Evolutionary conservation across 305 asterid species (phyloP).

Genomic region (Petunia hybrid): DNA sequence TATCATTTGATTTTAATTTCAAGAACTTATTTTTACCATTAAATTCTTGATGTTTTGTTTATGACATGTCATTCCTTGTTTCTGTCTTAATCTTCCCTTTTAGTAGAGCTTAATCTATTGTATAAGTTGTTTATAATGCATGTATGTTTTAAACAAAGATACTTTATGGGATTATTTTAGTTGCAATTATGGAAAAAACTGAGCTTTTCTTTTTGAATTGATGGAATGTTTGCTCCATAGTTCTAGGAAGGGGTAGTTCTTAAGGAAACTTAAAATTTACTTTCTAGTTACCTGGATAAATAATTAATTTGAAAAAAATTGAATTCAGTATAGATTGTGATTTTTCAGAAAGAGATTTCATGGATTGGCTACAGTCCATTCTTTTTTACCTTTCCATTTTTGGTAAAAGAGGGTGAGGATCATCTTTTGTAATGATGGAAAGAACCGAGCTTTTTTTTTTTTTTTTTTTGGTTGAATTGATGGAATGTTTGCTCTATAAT

Average conservation of each 20-base stretch:
- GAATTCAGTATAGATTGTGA: not conserved
- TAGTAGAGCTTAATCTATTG: not conserved
- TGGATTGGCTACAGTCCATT: no score
- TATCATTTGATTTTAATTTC: not conserved
- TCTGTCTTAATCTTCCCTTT: not conserved
- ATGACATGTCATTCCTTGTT: not conserved
- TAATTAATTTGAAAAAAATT: not conserved
- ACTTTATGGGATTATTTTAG: not conserved
- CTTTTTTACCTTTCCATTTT: not conserved
- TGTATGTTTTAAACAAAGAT: not conserved
- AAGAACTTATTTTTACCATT: not conserved
- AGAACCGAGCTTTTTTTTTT: not conserved
- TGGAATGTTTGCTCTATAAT: constrained; percentile 1
- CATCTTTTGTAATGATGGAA: not conserved
- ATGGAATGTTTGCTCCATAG: not conserved
- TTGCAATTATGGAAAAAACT: not conserved
- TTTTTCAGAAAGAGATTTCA: not conserved
- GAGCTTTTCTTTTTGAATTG: not conserved
- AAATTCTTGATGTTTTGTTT: not conserved
- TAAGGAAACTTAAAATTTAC: not conserved
- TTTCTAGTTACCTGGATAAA: not conserved
- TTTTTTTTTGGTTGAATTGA: not conserved
- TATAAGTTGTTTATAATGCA: not conserved
- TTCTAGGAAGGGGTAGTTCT: not conserved
- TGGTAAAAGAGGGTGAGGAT: not conserved